Conservation (phyloP, 768 basidiomycete species). For the Kwoniella europaea region DNA sequence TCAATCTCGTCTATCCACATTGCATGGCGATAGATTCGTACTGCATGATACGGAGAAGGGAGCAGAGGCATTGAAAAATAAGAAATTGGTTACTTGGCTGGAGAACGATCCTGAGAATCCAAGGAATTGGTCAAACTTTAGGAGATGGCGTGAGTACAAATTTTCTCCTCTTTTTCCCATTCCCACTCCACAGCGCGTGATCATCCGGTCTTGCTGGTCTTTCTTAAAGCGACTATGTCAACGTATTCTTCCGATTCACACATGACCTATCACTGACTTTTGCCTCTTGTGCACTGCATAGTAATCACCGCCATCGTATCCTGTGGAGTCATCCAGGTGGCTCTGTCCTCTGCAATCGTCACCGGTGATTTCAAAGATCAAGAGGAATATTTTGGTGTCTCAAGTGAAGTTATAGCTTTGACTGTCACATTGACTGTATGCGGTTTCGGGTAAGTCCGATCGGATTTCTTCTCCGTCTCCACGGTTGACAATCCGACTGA, state of each 20-base stretch:
- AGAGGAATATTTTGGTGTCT: constrained; percentile 34
- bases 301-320: constrained; percentile 37
- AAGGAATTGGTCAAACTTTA: constrained; percentile 33
- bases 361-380: constrained; percentile 43
- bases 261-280: neutral
- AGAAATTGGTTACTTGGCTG: constrained; percentile 41
- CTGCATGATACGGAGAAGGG: constrained; percentile 27
- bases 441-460: constrained; percentile 38
- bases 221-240: neutral
- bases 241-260: neutral
- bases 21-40: constrained; percentile 22
- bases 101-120: constrained; percentile 37
- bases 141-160: constrained; percentile 32
- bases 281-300: constrained; percentile 3
- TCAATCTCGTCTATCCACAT: constrained; percentile 18
- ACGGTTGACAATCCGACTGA: neutral
- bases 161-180: neutral
- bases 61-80: constrained; percentile 9
- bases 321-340: constrained; percentile 35
- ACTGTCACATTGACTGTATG: constrained; percentile 39
- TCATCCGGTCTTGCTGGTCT: neutral
- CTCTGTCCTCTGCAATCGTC: constrained; percentile 37
- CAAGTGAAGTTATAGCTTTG: constrained; percentile 35
- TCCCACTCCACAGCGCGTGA: neutral
- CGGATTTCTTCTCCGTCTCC: too few relatives aligned